Conservation (phyloP, 306 rosid species). For the Vigna nakashimae region DNA sequence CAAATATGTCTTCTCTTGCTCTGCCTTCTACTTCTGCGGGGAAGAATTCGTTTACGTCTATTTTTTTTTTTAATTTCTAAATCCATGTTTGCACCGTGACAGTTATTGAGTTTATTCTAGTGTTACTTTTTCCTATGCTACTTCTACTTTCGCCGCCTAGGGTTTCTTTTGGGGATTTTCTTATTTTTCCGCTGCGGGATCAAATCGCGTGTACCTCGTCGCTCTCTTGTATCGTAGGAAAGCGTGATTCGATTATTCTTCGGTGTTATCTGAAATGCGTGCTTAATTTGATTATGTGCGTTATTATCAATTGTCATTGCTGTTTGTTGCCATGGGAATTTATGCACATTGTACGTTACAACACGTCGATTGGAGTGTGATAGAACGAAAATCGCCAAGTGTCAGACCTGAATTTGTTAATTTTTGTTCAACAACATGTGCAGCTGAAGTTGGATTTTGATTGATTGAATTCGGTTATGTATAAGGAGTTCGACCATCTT, state of each 20-base stretch:
- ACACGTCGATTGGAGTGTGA: conserved; percentile 7
- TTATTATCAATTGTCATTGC: not conserved
- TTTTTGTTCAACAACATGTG: not conserved
- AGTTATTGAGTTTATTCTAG: conserved; percentile 37
- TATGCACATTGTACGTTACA: not conserved
- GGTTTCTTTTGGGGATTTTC: conserved; percentile 46
- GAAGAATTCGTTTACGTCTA: not conserved
- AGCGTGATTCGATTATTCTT: not conserved
- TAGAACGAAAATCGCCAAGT: not conserved
- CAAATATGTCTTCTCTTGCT: not conserved
- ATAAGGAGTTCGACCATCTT: not conserved
- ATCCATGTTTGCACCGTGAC: conserved; percentile 19
- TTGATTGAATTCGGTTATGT: not conserved
- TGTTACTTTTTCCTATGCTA: not conserved
- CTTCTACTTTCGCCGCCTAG: conserved; percentile 10
- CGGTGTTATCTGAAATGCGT: not conserved
- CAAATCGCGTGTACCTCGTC: not conserved
- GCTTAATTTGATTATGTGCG: not conserved
- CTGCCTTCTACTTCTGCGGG: not conserved
- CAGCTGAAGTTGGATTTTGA: not conserved
- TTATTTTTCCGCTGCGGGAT: not conserved
- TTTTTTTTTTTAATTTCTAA: not conserved
- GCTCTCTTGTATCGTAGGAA: not conserved
- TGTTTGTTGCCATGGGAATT: not conserved
- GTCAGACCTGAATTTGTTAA: conserved; percentile 3